A percentile compares a stretch with the other conserved stretches of the same genome.
phyloP scores from a whole-genome alignment of 1,284 basidiomycete species.

The Ustanciosporium gigantosporum region DNA sequence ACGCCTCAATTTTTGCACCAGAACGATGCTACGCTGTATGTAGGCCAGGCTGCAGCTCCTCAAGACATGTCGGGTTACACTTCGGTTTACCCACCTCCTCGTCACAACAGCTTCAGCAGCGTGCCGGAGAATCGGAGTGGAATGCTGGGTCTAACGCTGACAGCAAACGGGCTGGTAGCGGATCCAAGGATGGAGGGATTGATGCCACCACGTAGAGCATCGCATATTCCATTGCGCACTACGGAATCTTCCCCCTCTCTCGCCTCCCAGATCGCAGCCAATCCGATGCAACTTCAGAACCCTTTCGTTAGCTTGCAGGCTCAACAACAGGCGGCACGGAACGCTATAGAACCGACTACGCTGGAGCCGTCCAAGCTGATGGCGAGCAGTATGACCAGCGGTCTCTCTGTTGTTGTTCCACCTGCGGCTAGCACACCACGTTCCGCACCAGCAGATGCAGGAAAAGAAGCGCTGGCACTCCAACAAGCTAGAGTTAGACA shows the following conservation, averaged over 20 bases:
- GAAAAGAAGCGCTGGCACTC: slow-evolving; percentile 12
- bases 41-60: slow-evolving; percentile 5
- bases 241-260: slow-evolving; percentile 26
- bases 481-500: slow-evolving; percentile 25
- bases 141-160: slow-evolving; percentile 6
- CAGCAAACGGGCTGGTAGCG: too few species aligned
- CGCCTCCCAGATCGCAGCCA: slow-evolving; percentile 31
- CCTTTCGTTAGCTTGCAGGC: slow-evolving; percentile 11
- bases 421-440: slow-evolving; percentile 12
- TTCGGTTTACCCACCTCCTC: slow-evolving; percentile 30
- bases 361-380: slow-evolving; percentile 23
- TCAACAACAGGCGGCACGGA: slow-evolving; percentile 7
- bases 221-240: slow-evolving; percentile 8
- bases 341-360: slow-evolving; percentile 6
- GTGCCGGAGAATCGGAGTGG: background rate
- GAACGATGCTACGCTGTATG: slow-evolving; percentile 24
- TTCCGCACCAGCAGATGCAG: slow-evolving; percentile 21
- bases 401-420: background rate
- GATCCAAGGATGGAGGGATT: background rate
- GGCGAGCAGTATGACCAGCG: background rate
- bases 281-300: slow-evolving; percentile 39
- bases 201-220: slow-evolving; percentile 10
- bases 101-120: slow-evolving; percentile 19
- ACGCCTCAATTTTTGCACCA: slow-evolving; percentile 29
- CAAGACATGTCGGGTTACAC: slow-evolving; percentile 33